These are phyloP conservation scores for Entamoeba moshkovskii DNA, from an alignment of 208 protist species.

Conservation along the genomic window DNA sequence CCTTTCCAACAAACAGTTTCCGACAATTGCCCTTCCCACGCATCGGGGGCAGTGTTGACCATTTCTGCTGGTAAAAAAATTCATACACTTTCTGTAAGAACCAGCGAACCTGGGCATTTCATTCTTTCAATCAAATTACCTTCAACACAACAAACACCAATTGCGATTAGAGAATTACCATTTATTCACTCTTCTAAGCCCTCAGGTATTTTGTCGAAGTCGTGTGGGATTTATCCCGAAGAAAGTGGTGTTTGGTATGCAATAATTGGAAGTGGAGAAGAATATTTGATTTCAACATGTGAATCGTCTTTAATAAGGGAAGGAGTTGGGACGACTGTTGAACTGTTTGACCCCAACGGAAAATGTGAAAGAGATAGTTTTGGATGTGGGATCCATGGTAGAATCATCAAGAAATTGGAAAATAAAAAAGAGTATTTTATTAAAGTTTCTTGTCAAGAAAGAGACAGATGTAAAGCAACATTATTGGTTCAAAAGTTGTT, in stretches of 20 bases:
- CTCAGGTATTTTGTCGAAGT: background rate
- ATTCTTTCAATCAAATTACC: background rate
- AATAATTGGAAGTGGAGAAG: background rate
- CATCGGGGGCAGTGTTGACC: background rate
- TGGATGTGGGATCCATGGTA: background rate
- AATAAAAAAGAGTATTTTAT: background rate
- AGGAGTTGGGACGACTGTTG: background rate
- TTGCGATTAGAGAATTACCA: background rate
- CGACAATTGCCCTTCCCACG: background rate
- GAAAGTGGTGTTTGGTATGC: background rate
- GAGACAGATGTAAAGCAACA: background rate
- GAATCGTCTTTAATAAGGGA: background rate
- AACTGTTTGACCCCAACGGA: background rate
- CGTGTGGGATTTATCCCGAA: background rate
- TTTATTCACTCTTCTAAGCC: background rate
- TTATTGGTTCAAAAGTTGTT: background rate
- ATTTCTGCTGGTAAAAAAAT: background rate
- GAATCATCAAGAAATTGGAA: background rate
- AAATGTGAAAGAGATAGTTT: background rate
- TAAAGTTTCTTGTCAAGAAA: background rate
- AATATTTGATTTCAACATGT: background rate
- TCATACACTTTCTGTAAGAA: background rate
- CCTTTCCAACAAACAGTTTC: background rate
- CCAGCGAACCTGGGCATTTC: background rate
- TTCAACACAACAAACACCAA: background rate